These are phyloP conservation scores for Phytophthora foliorum DNA, from an alignment of 352 stramenopile genomes.

Conservation along the genomic window DNA sequence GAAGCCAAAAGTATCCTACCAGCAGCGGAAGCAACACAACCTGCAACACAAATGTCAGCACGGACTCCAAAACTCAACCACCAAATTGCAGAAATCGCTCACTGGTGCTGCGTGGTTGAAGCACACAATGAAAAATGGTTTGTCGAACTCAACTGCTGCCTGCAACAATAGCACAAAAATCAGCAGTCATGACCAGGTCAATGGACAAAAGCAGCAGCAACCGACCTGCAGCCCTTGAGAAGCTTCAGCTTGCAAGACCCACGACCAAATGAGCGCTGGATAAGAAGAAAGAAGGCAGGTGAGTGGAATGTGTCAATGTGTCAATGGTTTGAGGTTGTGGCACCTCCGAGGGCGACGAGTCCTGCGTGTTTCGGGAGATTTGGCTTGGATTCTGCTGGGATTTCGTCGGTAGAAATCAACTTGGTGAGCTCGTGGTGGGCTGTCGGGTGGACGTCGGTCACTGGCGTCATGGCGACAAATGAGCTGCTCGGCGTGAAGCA, in stretches of 20 bases:
- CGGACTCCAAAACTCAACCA: neutral
- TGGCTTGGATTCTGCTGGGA: neutral
- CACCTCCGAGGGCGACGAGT: conserved; percentile 27
- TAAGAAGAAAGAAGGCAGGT: neutral
- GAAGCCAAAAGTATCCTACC: conserved; percentile 43
- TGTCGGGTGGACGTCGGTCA: conserved; percentile 2
- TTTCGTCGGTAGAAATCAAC: conserved; percentile 11
- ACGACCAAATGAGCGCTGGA: conserved; percentile 42
- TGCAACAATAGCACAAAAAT: conserved; percentile 1
- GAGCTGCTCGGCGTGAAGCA: too few relatives aligned
- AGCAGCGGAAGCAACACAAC: conserved; percentile 49
- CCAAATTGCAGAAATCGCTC: neutral
- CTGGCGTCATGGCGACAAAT: neutral
- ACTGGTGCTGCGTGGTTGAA: conserved; percentile 63
- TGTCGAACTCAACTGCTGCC: conserved; percentile 42
- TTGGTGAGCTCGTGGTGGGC: conserved; percentile 17
- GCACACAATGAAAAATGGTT: conserved; percentile 70
- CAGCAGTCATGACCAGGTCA: neutral
- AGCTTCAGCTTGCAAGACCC: conserved; percentile 44
- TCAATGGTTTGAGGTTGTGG: neutral
- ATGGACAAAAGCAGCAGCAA: neutral
- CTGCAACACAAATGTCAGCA: conserved; percentile 26
- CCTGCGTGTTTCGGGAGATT: conserved; percentile 16
- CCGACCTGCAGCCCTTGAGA: conserved; percentile 34
- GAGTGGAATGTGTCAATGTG: conserved; percentile 10